Percentiles rank a stretch among this genome's conserved stretches.
phyloP scores from a whole-genome alignment of 2,329 filamentous ascomycete genomes.

The Colletotrichum costaricense region DNA sequence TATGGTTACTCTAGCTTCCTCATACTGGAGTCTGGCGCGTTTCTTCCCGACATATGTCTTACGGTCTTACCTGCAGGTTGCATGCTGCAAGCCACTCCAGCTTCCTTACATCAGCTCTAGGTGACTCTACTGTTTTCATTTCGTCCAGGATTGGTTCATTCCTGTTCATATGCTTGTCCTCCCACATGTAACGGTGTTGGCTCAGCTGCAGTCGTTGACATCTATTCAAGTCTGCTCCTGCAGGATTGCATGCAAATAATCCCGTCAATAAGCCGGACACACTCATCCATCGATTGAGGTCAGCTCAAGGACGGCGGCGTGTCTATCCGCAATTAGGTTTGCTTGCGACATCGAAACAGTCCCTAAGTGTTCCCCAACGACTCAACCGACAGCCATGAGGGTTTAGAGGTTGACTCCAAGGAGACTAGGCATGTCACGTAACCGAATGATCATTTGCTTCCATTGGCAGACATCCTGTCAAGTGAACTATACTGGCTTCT shows the following conservation, averaged over 20 bases:
- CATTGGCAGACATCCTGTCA: neutral
- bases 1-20: neutral
- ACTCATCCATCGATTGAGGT: neutral
- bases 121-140: neutral
- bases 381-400: neutral
- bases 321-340: neutral
- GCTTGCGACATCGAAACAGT: neutral
- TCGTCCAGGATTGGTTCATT: neutral
- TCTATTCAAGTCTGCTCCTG: neutral
- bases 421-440: neutral
- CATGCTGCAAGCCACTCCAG: neutral
- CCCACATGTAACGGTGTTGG: constrained; percentile 6
- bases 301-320: neutral
- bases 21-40: neutral
- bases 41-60: neutral
- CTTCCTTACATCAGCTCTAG: neutral
- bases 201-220: neutral
- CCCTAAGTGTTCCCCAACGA: neutral
- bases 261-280: neutral
- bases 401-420: neutral
- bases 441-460: neutral
- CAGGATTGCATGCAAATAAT: neutral
- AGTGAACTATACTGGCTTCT: neutral
- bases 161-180: neutral
- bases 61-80: constrained; percentile 1